Base-by-base conservation (phyloP, 495 filamentous ascomycete species). In the Rostrohypoxylon terebratum region DNA sequence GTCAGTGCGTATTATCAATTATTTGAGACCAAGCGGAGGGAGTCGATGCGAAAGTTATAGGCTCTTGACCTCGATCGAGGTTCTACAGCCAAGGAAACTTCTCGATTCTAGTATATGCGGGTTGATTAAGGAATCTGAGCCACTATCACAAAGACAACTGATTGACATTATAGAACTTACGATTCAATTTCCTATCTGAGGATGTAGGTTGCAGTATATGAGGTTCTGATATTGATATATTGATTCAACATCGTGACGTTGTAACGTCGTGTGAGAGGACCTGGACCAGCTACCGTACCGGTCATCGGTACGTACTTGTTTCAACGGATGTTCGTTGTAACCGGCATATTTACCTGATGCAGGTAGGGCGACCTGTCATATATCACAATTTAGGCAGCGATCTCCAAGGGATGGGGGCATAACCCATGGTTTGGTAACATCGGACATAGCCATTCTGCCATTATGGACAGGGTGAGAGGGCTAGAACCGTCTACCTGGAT, bases 61-160 rank as follows among this genome's bases (percentile, higher is more conserved):
- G 11, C 20, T 34, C 13, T 54, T 20, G 6, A 36, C 59, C 13
- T 68, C 53, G 70, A 73, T 73, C 70, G 70, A 69, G 23, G 65
- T 68, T 60, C 70, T 66, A 72, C 63, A 55, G 34, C 51, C 40
- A 23, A 28, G 28, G 23, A 18, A 13, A 63, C 3, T 31, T 25
- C 50, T 44, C 23, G 33, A 14, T 36, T 16, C n/a, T 53, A 36
- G 25, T 59, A 61, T 10, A 6, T 10, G 16, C 34, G 25, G 23
- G 38, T 45, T 18, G 8, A 16, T 20, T 20, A 21, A 1, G 16
- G 20, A 31, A 38, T n/a, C 21, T 9, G 16, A 16, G 33, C 16
- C 50, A 20, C 34, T 44, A 51, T 34, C 45, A 48, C 42, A 34
- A 6, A 40, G 48, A 34, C 34, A 23, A 2, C 34, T 42, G 14